Percentiles rank a stretch among this genome's conserved stretches.
Conservation (phyloP, 2,329 filamentous ascomycete species). For the Didymella arachidicola region DNA sequence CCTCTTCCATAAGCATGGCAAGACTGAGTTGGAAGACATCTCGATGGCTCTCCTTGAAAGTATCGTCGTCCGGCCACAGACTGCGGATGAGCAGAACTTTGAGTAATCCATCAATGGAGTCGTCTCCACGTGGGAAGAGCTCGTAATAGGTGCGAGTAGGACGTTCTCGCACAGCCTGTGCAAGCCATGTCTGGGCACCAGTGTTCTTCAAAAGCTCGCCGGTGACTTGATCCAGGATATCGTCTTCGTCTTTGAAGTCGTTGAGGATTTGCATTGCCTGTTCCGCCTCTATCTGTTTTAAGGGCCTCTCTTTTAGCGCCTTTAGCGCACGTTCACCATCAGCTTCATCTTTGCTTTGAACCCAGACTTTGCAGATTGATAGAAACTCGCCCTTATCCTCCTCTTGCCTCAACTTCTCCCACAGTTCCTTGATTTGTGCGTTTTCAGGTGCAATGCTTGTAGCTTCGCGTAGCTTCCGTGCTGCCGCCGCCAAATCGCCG, state of each 20-base stretch:
- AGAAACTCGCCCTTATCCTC: constrained; percentile 48
- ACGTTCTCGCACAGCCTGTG: constrained; percentile 46
- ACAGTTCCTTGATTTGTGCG: constrained; percentile 51
- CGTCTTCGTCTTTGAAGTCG: constrained; percentile 52
- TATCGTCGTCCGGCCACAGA: constrained; percentile 53
- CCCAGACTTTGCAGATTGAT: constrained; percentile 47
- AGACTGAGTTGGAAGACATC: constrained; percentile 80
- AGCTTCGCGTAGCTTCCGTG: constrained; percentile 54
- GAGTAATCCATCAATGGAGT: constrained; percentile 55
- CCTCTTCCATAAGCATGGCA: constrained; percentile 88
- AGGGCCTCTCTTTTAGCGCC: constrained; percentile 35
- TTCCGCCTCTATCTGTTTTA: constrained; percentile 51
- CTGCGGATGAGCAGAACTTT: constrained; percentile 53
- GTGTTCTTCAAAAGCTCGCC: constrained; percentile 47
- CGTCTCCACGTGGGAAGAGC: constrained; percentile 56
- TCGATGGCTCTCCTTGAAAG: constrained; percentile 56
- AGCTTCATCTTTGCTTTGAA: constrained; percentile 46
- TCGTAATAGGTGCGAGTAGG: constrained; percentile 55
- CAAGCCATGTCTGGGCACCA: constrained; percentile 53
- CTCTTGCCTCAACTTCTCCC: constrained; percentile 51
- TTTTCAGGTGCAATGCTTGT: constrained; percentile 54
- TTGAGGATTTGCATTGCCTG: constrained; percentile 54
- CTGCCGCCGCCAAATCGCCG: constrained; percentile 51
- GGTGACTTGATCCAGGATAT: constrained; percentile 52
- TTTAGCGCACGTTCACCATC: constrained; percentile 52